Evolutionary conservation across 2,329 filamentous ascomycete species (phyloP).

Genomic region (Colletotrichum scovillei): DNA sequence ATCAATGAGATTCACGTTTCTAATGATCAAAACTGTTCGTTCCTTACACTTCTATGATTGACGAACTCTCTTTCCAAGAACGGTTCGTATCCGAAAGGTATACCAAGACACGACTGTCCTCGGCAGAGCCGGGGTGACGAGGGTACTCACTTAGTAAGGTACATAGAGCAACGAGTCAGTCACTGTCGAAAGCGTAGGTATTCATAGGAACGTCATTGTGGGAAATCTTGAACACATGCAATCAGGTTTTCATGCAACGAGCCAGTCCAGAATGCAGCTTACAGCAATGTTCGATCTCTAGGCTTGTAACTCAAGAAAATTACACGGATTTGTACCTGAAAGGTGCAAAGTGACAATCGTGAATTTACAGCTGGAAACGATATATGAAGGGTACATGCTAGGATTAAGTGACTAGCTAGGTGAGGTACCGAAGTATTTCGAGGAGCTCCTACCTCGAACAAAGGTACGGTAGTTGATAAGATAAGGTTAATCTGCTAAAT

Average conservation of each 20-base stretch:
- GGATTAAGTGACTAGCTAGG: neutral
- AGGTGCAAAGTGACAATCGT: neutral
- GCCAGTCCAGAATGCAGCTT: neutral
- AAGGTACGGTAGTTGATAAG: constrained; percentile 9
- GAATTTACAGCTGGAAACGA: neutral
- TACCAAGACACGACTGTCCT: neutral
- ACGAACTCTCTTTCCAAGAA: neutral
- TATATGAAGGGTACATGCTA: neutral
- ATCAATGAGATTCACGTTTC: constrained; percentile 34
- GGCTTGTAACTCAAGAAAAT: neutral
- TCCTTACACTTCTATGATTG: neutral
- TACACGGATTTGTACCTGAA: neutral
- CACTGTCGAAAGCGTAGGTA: neutral
- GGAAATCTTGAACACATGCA: neutral
- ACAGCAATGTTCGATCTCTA: neutral
- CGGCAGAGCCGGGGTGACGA: neutral
- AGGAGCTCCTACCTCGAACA: neutral
- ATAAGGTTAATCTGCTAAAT: constrained; percentile 12
- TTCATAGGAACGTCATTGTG: constrained; percentile 21
- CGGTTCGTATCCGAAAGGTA: too few relatives aligned
- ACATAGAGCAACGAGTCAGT: constrained; percentile 3
- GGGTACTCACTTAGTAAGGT: neutral
- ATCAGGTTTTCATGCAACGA: neutral
- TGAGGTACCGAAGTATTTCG: neutral
- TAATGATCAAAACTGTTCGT: neutral